Conservation (phyloP, 75 land plant species). For the Sequoiadendron giganteum region DNA sequence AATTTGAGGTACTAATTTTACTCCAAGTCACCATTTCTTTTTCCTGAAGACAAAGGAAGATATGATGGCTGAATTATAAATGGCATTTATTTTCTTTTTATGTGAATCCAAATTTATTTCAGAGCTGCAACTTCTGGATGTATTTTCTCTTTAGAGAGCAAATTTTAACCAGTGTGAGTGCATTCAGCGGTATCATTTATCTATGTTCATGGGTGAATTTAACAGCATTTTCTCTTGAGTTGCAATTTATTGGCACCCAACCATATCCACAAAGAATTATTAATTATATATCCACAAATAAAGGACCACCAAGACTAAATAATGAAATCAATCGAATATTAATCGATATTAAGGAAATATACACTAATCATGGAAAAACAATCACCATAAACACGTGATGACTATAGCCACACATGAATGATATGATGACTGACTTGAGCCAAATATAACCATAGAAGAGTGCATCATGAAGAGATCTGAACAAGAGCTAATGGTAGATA, state of each 20-base stretch:
- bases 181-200: not conserved
- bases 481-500: not conserved
- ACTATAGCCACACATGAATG: not conserved
- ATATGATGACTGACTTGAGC: not conserved
- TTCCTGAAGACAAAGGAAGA: not conserved
- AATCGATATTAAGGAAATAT: not conserved
- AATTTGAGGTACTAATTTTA: constrained; percentile 68
- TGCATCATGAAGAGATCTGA: not conserved
- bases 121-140: not conserved
- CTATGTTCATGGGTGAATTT: not conserved
- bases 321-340: not conserved
- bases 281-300: not conserved
- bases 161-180: not conserved
- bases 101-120: constrained; percentile 1
- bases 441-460: not conserved
- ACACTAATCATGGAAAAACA: not conserved
- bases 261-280: not conserved
- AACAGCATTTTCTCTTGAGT: not conserved
- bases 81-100: not conserved
- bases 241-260: not conserved
- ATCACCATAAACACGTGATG: not conserved
- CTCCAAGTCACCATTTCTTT: not conserved
- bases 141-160: not conserved
- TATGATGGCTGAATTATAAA: not conserved
- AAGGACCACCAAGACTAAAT: not conserved